Base-by-base conservation (phyloP, 352 stramenopile species). In the Phytophthora niederhauseri region DNA sequence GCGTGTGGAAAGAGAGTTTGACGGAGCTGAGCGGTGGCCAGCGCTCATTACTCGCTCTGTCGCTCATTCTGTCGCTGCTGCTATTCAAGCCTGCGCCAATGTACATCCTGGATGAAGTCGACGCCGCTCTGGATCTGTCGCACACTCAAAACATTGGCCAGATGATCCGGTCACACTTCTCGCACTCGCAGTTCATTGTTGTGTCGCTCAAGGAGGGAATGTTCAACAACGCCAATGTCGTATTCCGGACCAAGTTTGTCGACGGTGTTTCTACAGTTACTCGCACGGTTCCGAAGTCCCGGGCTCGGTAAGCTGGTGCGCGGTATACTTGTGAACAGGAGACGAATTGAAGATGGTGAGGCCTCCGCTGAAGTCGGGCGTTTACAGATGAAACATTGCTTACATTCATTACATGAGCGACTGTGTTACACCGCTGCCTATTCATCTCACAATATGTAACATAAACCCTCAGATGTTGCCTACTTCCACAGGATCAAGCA, bases 141-240 rank as follows among this genome's bases (percentile, higher is more conserved):
- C 98, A 99, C 86, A 99, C 98, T 12, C 98, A 99, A 71, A 99
- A 99, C 76, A 99, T 99, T 73, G 98, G 98, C 17, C 97, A 98
- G 63, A 99, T 99, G 98, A 98, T 99, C 50, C 95, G 97, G 12
- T 98, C 97, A 31, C 98, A 99, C 78, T 99, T 99, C 77, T 98
- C 92, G 31, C 90, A 99, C 72, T 99, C 96, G 68, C 98, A 99
- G 80, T 99, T 99, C 78, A 99, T 99, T 72, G 97, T 99, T 58
- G 98, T 99, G 19, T 99, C 96, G 28, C 81, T 99, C 19, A 99
- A 99, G 80, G 98, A 99, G 84, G 98, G 98, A 50, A 99, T 99
- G 98, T 99, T 99, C 85, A 99, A 99, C 85, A 99, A 99, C 76
- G 98, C 98, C 11, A 99, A 99, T 80, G 98, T 99, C 6, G 98